phyloP scores from a whole-genome alignment of 2,329 filamentous ascomycete genomes.

The Neopestalotiopsis rosae region DNA sequence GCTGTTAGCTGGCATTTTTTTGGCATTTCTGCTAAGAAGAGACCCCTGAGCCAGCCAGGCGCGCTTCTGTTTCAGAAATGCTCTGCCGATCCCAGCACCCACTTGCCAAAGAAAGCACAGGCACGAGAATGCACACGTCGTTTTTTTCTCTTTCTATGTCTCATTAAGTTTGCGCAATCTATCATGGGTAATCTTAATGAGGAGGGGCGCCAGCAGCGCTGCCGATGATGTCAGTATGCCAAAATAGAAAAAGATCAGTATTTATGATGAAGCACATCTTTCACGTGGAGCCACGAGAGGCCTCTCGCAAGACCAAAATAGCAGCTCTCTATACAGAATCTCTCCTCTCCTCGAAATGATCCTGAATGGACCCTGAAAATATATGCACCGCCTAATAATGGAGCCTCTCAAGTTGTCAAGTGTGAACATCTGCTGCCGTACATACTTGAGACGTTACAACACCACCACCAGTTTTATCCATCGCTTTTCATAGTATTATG shows the following conservation, averaged over 20 bases:
- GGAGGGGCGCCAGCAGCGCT: too few species aligned
- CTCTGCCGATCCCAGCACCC: too few species aligned
- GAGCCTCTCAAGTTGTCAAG: too few species aligned
- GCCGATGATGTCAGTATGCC: neutral
- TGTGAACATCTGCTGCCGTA: too few species aligned
- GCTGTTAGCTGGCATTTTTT: neutral
- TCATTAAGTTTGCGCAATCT: too few species aligned
- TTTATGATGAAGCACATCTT: neutral
- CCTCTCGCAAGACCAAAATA: neutral
- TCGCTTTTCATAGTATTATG: too few species aligned
- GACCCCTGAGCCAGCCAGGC: neutral
- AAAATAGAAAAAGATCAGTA: neutral
- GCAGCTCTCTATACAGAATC: neutral
- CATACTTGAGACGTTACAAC: too few species aligned
- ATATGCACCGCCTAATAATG: neutral
- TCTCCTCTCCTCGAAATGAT: neutral
- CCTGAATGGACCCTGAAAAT: neutral
- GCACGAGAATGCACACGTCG: too few species aligned
- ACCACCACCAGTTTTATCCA: too few species aligned
- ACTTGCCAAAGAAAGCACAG: too few species aligned
- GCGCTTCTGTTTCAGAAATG: neutral
- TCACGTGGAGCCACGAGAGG: neutral
- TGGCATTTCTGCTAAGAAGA: neutral
- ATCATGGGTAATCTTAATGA: too few species aligned
- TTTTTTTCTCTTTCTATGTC: too few species aligned